These are phyloP conservation scores for Lepiota brunneoincarnata DNA, from an alignment of 768 basidiomycete species.

Conservation along the genomic window DNA sequence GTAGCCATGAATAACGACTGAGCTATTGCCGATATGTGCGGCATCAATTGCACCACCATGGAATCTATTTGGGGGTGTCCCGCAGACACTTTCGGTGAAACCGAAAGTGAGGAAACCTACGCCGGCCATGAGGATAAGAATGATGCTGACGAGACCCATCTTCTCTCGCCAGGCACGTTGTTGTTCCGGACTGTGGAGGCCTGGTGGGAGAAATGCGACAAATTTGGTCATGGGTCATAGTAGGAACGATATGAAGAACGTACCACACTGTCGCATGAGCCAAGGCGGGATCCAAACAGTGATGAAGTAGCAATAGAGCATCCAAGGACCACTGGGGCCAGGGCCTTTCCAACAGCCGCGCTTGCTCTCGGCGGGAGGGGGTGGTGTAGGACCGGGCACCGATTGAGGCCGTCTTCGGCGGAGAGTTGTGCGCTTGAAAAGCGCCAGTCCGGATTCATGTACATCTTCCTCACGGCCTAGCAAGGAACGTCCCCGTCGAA, in stretches of 20 bases:
- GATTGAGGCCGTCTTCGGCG: conserved; percentile 62
- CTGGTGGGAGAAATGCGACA: conserved; percentile 34
- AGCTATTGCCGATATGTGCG: conserved; percentile 66
- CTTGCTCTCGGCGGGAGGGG: conserved; percentile 34
- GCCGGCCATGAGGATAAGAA: conserved; percentile 79
- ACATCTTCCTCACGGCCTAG: conserved; percentile 89
- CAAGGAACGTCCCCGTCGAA: conserved; percentile 87
- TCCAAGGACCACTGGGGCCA: conserved; percentile 92
- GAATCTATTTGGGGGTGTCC: conserved; percentile 79
- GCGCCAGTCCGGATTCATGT: conserved; percentile 87
- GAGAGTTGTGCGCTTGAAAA: conserved; percentile 86
- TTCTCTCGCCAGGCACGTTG: conserved; percentile 99
- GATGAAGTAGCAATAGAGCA: conserved; percentile 86
- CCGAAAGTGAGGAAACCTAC: conserved; percentile 99
- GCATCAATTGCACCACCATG: conserved; percentile 75
- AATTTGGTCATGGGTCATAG: conserved; percentile 1
- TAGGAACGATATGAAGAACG: conserved; percentile 28
- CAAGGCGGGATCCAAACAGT: conserved; percentile 84
- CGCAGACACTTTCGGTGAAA: conserved; percentile 93
- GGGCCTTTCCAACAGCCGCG: conserved; percentile 71
- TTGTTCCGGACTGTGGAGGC: conserved; percentile 86
- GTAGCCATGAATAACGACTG: conserved; percentile 92
- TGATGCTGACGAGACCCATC: conserved; percentile 86
- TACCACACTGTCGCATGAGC: conserved; percentile 75
- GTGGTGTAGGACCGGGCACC: conserved; percentile 35